These are phyloP conservation scores for Boletellus sp. DNA, from an alignment of 1,284 basidiomycete species.

Conservation along the genomic window DNA sequence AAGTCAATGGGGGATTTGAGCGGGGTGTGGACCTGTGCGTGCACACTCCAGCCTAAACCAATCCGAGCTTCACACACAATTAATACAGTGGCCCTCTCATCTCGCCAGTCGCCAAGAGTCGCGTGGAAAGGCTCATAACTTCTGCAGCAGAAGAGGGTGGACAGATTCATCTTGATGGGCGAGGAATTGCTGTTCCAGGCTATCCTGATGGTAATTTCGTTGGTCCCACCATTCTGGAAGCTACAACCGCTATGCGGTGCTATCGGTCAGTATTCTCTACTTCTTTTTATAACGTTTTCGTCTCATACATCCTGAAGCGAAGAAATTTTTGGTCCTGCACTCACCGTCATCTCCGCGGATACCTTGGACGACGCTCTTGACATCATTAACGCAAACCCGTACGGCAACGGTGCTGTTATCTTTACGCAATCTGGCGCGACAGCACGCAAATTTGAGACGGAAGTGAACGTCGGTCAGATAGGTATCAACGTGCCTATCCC, in stretches of 20 bases:
- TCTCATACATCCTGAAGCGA: conserved; percentile 47
- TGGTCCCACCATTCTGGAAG: conserved; percentile 90
- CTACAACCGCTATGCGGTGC: conserved; percentile 77
- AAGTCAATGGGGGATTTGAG: conserved; percentile 91
- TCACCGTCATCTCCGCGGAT: conserved; percentile 78
- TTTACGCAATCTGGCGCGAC: conserved; percentile 98
- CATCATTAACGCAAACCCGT: conserved; percentile 86
- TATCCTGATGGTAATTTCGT: conserved; percentile 95
- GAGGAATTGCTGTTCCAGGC: conserved; percentile 62
- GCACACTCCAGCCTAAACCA: background rate
- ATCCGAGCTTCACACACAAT: conserved; percentile 4
- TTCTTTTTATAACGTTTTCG: background rate
- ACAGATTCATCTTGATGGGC: conserved; percentile 85
- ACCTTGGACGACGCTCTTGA: conserved; percentile 90
- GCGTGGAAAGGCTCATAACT: conserved; percentile 75
- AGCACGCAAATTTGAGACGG: conserved; percentile 88
- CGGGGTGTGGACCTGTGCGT: conserved; percentile 80
- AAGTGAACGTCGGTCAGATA: conserved; percentile 86
- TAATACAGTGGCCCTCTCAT: conserved; percentile 84
- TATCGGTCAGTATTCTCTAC: conserved; percentile 63
- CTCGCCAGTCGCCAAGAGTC: conserved; percentile 80
- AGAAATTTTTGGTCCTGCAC: conserved; percentile 94
- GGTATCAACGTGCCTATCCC: conserved; percentile 94
- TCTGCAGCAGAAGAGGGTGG: conserved; percentile 87
- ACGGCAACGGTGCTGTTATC: conserved; percentile 94